phyloP scores from a whole-genome alignment of 192 early-diverging fungal species.

The Dissophora ornata region DNA sequence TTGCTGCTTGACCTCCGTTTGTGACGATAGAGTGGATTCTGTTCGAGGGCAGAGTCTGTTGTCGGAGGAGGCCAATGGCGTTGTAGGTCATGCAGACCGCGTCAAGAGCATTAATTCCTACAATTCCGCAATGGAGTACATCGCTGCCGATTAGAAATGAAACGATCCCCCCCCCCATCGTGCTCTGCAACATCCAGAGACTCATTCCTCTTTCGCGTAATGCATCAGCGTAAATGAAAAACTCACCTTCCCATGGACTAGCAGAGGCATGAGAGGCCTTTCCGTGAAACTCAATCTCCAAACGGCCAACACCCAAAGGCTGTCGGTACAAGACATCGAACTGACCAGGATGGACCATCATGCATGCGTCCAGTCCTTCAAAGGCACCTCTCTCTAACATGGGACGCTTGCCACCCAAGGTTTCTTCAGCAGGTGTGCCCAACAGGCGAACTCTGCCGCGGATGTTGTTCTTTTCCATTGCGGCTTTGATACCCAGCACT shows the following conservation, averaged over 20 bases:
- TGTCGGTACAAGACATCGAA: constrained; percentile 61
- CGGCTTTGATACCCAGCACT: constrained; percentile 61
- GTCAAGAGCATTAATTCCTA: constrained; percentile 85
- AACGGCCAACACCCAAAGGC: constrained; percentile 56
- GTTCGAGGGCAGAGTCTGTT: constrained; percentile 76
- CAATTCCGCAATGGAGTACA: not conserved
- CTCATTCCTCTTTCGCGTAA: not conserved
- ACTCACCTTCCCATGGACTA: constrained; percentile 51
- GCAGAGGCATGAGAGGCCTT: constrained; percentile 76
- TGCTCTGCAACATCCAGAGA: not conserved
- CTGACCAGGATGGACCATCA: constrained; percentile 87
- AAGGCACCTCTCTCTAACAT: constrained; percentile 78
- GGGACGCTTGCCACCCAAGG: constrained; percentile 75
- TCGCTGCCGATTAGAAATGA: not conserved
- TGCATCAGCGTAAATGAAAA: too few species aligned
- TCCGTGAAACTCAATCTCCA: constrained; percentile 77
- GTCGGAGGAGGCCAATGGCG: constrained; percentile 74
- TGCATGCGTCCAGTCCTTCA: constrained; percentile 73
- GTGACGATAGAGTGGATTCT: constrained; percentile 86
- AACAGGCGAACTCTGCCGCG: constrained; percentile 73
- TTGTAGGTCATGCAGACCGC: constrained; percentile 75
- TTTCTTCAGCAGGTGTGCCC: constrained; percentile 86
- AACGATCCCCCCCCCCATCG: not conserved
- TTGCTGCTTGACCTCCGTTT: constrained; percentile 72
- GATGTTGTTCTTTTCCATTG: constrained; percentile 57